Evolutionary conservation across 1,139 yeast species (phyloP), one percentile per base, ranked within the genome.

Genomic region (Blastobotrys buckinghamii): DNA sequence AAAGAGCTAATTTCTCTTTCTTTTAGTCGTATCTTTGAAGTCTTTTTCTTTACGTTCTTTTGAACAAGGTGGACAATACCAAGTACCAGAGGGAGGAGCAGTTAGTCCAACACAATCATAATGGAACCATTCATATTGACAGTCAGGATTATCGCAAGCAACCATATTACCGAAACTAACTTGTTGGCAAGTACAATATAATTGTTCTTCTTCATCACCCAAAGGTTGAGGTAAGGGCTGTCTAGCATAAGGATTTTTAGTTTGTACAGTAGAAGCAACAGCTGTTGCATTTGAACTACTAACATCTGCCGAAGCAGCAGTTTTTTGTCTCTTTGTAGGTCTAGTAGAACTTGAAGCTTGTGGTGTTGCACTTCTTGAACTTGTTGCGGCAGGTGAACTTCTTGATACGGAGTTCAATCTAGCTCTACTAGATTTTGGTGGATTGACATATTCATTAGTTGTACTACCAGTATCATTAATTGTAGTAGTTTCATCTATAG

Each of bases 121-220:
- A 61, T 80, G 85, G 65, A 87, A 88, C 96, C 96, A 88, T 64
- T 87, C 96, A 59, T 73, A 81, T 55, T 81, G 78, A 70, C 96
- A 88, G 55, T 81, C 81, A 17, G 79, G 81, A 59, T 84, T 84
- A 63, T 88, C 96, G 65, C 96, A 88, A 0, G 95, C 96, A 66
- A 88, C 82, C 96, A 88, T 88, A 56, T 86, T 87, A 12, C 96
- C 96, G 68, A 82, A 85, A 1, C 95, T 84, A 0, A 84, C 89
- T 54, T 87, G 79, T 58, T 84, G 87, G 64, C 96, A 88, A 67
- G 83, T 78, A 66, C 96, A 88, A 65, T 87, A 88, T 49, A 81
- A 67, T 13, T 63, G 67, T 75, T 81, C 67, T 26, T 84, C 86
- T 55, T 82, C 89, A 46, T 82, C 90, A 17, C 39, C 44, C 19